phyloP scores from a whole-genome alignment of 2,329 filamentous ascomycete genomes.

The Dothistroma septosporum region DNA sequence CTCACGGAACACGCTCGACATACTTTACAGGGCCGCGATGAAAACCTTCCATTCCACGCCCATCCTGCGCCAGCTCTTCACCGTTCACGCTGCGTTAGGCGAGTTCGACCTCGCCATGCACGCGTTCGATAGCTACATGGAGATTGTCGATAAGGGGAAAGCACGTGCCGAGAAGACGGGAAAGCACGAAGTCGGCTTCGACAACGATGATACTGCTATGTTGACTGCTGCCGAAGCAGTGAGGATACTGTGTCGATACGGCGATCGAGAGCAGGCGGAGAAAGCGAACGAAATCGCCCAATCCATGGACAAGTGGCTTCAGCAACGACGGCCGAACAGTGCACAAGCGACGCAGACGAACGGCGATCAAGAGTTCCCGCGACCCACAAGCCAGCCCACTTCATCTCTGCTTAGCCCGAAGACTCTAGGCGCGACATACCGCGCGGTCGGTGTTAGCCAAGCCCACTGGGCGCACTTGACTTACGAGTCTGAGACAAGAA shows the following conservation, averaged over 20 bases:
- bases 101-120: constrained; percentile 91
- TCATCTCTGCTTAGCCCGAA: constrained; percentile 51
- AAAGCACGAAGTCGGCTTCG: constrained; percentile 65
- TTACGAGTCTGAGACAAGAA: constrained; percentile 61
- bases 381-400: constrained; percentile 29
- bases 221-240: constrained; percentile 77
- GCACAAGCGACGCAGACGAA: constrained; percentile 8
- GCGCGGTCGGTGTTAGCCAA: constrained; percentile 78
- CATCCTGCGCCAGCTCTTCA: constrained; percentile 80
- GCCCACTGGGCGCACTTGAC: constrained; percentile 84
- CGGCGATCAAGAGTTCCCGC: constrained; percentile 5
- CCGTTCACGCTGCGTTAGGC: constrained; percentile 77
- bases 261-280: constrained; percentile 67
- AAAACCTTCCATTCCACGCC: constrained; percentile 95
- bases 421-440: constrained; percentile 68
- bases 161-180: constrained; percentile 73
- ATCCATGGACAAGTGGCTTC: constrained; percentile 71
- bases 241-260: constrained; percentile 75
- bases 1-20: constrained; percentile 72
- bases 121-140: constrained; percentile 86
- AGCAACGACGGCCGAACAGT: constrained; percentile 50
- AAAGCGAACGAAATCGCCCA: constrained; percentile 69
- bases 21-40: constrained; percentile 82
- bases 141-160: constrained; percentile 80
- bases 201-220: constrained; percentile 72